Base-by-base conservation (phyloP, 75 land plant species). In the Picea sitchensis region DNA sequence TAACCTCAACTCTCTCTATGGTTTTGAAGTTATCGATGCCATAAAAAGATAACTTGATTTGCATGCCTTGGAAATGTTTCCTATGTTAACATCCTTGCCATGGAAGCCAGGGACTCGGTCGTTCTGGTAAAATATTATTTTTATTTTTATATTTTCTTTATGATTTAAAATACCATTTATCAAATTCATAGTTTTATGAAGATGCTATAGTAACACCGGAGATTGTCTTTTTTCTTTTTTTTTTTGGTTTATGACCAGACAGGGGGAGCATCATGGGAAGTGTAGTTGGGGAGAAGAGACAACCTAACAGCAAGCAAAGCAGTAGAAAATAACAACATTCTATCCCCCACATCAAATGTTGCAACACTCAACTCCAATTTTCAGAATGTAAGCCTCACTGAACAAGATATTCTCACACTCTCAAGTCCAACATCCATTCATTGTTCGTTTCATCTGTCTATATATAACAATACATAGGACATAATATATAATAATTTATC, bases 341-440 rank as follows among this genome's bases (percentile, higher is more conserved):
- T 96, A 4, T 79, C 61, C 5, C 96, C 96, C 21, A 83, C 76
- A 23, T 88, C 86, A 30, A 77, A 74, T 81, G 86, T 95, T 21
- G 71, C 86, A 15, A 78, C 84, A 2, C 84, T 90, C 13, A 79
- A 76, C 36, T 21, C 77, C 65, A 84, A 79, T 23, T 95, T 95
- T 80, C 84, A 84, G 31, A 79, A 76, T 56, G 88, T 85, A 14
- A 94, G 97, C 17, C 91, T 95, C 62, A 74, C 88, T 6, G 65
- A 65, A 26, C 36, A 76, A 14, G 98, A 95, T 72, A 86, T 95
- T 92, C 88, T 95, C 1, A 91, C 88, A 17, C 92, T 95, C 79
- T 93, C 93, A 38, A 96, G 98, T 47, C n/a, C 60, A 38, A 18
- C 20, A 62, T 2, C 3, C 18, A 69, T 14, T 5, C 18, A 44